A percentile compares a stretch with the other conserved stretches of the same genome.
These are phyloP conservation scores for Laburnicola sp. DNA, from an alignment of 2,329 filamentous ascomycete genomes.

Conservation along the genomic window DNA sequence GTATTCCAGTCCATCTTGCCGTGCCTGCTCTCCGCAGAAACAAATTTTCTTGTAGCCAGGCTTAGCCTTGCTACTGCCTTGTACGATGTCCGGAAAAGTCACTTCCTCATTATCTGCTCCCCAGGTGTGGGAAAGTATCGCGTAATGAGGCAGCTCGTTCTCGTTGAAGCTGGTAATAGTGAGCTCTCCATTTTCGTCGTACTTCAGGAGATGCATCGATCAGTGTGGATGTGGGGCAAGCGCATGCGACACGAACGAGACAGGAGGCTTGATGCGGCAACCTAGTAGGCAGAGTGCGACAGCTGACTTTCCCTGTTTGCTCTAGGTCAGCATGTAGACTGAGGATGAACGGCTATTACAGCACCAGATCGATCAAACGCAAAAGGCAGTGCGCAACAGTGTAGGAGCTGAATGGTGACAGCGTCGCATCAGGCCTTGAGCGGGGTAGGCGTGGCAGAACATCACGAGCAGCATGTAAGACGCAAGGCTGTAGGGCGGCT, in stretches of 20 bases:
- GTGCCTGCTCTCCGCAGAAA: no score
- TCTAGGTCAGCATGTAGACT: background rate
- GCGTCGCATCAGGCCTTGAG: background rate
- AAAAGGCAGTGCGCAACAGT: background rate
- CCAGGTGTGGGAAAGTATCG: background rate
- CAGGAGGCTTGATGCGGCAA: conserved; percentile 9
- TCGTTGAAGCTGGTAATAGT: no score
- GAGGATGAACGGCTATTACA: background rate
- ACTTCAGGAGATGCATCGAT: conserved; percentile 17
- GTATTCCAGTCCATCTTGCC: no score
- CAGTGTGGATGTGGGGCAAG: conserved; percentile 3
- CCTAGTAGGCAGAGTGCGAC: conserved; percentile 1
- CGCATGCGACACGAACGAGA: conserved; percentile 1
- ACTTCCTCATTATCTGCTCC: background rate
- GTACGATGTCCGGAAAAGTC: no score
- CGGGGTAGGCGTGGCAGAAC: background rate
- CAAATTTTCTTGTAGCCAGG: no score
- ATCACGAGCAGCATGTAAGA: no score
- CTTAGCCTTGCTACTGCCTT: no score
- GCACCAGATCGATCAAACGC: background rate
- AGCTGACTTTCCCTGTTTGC: background rate
- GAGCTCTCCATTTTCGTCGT: conserved; percentile 10
- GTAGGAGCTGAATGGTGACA: background rate
- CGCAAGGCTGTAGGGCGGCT: background rate
- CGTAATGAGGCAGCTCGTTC: background rate